Percentiles rank a stretch among this genome's conserved stretches.
These are phyloP conservation scores for Acer saccharum DNA, from an alignment of 345 rosid genomes.

Conservation along the genomic window DNA sequence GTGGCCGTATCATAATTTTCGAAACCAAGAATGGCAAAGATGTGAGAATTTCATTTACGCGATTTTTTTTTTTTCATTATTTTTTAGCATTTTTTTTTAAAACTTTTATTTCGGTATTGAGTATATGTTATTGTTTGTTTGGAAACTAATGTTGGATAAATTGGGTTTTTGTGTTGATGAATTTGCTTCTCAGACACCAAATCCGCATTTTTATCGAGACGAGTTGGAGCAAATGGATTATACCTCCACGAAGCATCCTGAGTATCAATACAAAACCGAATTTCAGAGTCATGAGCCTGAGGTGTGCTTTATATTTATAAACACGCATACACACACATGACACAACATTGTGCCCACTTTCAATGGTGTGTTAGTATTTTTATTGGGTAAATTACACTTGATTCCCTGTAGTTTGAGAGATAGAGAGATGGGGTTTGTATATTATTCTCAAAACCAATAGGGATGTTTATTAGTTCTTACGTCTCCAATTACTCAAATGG, in stretches of 20 bases:
- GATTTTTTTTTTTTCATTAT: neutral
- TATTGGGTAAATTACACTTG: neutral
- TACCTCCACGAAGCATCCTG: conserved; percentile 35
- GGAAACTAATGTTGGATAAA: conserved; percentile 6
- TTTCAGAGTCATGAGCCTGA: conserved; percentile 79
- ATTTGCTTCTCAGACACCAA: conserved; percentile 35
- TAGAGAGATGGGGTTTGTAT: too few species aligned
- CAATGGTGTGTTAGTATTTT: neutral
- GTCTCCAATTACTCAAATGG: neutral
- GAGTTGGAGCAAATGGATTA: conserved; percentile 56
- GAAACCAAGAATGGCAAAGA: conserved; percentile 38
- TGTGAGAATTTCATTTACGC: conserved; percentile 25
- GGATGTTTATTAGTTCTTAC: neutral
- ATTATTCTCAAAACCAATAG: too few species aligned
- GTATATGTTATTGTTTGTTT: conserved; percentile 18
- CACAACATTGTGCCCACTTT: neutral
- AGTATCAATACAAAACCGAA: conserved; percentile 59
- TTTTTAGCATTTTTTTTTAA: too few species aligned
- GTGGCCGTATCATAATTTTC: conserved; percentile 65
- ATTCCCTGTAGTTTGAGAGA: neutral
- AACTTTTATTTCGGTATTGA: neutral
- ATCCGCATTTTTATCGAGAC: conserved; percentile 27
- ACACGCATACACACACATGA: too few species aligned
- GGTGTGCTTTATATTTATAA: conserved; percentile 33
- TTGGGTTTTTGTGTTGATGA: conserved; percentile 26